Evolutionary conservation across 78 protist species (phyloP), one percentile per base, ranked within the genome.

Genomic region (Goniomonas avonlea): DNA sequence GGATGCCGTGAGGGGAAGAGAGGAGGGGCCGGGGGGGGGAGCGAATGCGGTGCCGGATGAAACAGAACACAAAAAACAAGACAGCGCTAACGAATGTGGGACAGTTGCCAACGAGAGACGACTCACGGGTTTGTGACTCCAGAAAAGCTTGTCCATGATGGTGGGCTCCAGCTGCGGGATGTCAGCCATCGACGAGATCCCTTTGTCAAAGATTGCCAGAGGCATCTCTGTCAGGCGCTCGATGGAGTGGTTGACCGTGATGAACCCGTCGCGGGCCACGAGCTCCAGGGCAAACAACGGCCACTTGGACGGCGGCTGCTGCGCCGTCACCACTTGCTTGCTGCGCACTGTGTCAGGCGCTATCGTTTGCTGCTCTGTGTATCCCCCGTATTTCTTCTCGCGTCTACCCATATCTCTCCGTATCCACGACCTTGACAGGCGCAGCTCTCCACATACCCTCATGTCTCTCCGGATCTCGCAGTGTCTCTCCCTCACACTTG

Each of bases 251-350:
- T n/a, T n/a, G n/a, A n/a, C n/a, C n/a, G n/a, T n/a, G n/a, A n/a
- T n/a, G n/a, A n/a, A n/a, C n/a, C 39, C 75, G 27, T 73, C 88
- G 1, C 3, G 13, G 37, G 58, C 82, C 13, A 70, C 75, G 11
- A 87, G 56, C 27, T 87, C 91, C 31, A 85, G n/a, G 37, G 18
- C 20, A 81, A 90, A 87, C 60, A 90, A 81, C 0, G 89, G 83
- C 63, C 45, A 34, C 11, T 63, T 63, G 27, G 5, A 8, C n/a
- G 61, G 27, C 5, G 61, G 20, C 31, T 20, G 5, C 4, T 1
- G 61, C 61, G 61, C 38, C 61, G 21, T 1, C 20, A 23, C n/a
- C 50, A 43, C 27, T 21, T 0, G 29, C 2, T 7, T 4, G 45
- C 2, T 3, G 41, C 69, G 27, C 27, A 13, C 43, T n/a, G n/a